Base-by-base conservation (phyloP, 768 basidiomycete species). In the Agaricus sinodeliciosus region DNA sequence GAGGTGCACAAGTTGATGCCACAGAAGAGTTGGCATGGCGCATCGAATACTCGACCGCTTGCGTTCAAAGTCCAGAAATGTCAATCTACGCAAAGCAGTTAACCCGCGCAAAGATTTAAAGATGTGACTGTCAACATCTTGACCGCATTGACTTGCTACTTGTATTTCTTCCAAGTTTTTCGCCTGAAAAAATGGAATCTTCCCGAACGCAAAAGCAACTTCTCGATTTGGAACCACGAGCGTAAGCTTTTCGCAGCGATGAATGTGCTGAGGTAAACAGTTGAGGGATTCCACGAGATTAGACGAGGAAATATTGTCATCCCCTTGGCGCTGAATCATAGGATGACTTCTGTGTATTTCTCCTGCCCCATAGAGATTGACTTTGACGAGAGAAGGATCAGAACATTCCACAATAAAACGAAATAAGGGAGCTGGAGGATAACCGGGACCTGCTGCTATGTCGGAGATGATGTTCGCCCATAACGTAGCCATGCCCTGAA, bases 1-100 rank as follows among this genome's bases (percentile, higher is more conserved):
- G 35, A 52, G 51, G 26, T 52, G 35, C 22, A 45, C 43, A 7
- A 52, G 51, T 15, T 45, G 51, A 9, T 39, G 35, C 51, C 51
- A 52, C 3, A 22, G 51, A n/a, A 52, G 18, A 16, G 6, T 28
- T 8, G 51, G 36, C 19, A 46, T 52, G 35, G 43, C 51, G 27
- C 6, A 11, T 44, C 35, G 35, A 18, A 52, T 45, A 9, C 36
- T 39, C 22, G 51, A 27, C 11, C 51, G 31, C 11, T 11, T 25
- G 25, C 13, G 35, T 9, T 36, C 43, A 28, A 45, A 52, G 3
- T 36, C 51, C 4, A 45, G 25, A 22, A 45, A n/a, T 19, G 34
- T 39, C 25, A 52, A 39, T 26, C 25, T 39, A 37, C 43, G 51
- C n/a, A 52, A 31, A 28, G 51, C 51, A 16, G 43, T 37, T 43